These are phyloP conservation scores for Apophysomyces ossiformis DNA, from an alignment of 371 early-diverging fungal species.

Conservation along the genomic window DNA sequence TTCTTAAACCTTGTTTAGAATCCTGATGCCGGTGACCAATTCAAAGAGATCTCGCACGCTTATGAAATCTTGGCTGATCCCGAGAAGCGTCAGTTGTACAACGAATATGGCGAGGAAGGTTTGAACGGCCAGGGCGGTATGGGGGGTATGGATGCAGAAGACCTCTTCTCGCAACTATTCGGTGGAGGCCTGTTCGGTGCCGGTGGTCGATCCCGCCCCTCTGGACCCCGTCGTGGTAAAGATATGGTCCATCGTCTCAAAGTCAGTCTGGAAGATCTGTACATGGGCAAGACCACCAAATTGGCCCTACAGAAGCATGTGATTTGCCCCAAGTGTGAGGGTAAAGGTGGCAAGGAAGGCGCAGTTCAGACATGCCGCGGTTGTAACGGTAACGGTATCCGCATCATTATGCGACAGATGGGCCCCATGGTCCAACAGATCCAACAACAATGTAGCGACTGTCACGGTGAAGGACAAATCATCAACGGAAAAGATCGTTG, in stretches of 20 bases:
- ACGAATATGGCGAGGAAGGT: conserved; percentile 87
- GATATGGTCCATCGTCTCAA: conserved; percentile 82
- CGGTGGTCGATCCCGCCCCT: conserved; percentile 62
- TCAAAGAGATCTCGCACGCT: conserved; percentile 93
- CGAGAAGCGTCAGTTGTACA: conserved; percentile 78
- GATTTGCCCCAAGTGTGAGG: conserved; percentile 82
- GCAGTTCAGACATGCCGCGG: conserved; percentile 70
- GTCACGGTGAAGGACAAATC: conserved; percentile 88
- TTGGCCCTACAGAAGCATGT: conserved; percentile 89
- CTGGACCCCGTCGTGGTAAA: conserved; percentile 79
- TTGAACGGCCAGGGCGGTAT: conserved; percentile 69
- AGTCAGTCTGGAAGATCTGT: conserved; percentile 93
- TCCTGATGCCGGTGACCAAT: conserved; percentile 85
- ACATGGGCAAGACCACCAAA: conserved; percentile 91
- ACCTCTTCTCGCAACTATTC: conserved; percentile 90
- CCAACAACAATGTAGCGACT: conserved; percentile 91
- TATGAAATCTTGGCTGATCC: conserved; percentile 93
- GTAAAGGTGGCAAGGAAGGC: conserved; percentile 77
- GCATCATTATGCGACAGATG: conserved; percentile 88
- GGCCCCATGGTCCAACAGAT: conserved; percentile 98
- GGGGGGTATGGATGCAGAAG: conserved; percentile 77
- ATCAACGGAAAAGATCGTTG: conserved; percentile 90
- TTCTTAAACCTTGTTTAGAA: conserved; percentile 48
- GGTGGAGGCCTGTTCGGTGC: conserved; percentile 71
- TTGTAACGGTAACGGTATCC: conserved; percentile 88